These are phyloP conservation scores for Gynostemma pentaphyllum DNA, from an alignment of 306 rosid genomes.

Conservation along the genomic window DNA sequence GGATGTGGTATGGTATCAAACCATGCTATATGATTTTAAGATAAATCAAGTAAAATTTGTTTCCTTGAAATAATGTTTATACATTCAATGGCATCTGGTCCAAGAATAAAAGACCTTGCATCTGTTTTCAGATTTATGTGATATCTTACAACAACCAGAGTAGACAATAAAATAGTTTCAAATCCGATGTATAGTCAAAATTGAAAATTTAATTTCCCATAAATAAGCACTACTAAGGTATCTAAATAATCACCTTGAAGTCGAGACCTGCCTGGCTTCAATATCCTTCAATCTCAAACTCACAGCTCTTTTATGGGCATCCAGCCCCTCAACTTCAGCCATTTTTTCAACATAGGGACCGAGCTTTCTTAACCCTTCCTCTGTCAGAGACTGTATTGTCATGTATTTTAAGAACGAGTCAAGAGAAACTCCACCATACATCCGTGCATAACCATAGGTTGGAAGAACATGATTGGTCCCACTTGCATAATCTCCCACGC, in stretches of 20 bases:
- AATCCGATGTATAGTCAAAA: background rate
- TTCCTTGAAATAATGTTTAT: slow-evolving; percentile 1
- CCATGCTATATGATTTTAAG: background rate
- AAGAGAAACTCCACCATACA: slow-evolving; percentile 90
- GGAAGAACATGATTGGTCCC: slow-evolving; percentile 99
- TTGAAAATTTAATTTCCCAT: background rate
- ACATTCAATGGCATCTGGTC: background rate
- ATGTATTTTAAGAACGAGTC: slow-evolving; percentile 92
- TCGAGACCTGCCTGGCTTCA: slow-evolving; percentile 54
- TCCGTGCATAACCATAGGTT: slow-evolving; percentile 90
- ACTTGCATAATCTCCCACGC: slow-evolving; percentile 96
- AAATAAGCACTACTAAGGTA: background rate
- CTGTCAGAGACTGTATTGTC: slow-evolving; percentile 88
- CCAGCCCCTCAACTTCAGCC: slow-evolving; percentile 95
- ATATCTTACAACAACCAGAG: slow-evolving; percentile 8
- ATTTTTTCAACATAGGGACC: slow-evolving; percentile 84
- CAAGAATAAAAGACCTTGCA: background rate
- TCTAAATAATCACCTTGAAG: slow-evolving; percentile 23
- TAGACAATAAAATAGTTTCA: background rate
- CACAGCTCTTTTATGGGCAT: slow-evolving; percentile 89
- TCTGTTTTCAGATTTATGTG: background rate
- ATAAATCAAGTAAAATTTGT: background rate
- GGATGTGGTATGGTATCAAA: slow-evolving; percentile 1
- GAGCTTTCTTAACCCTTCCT: slow-evolving; percentile 75
- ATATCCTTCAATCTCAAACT: slow-evolving; percentile 86